Evolutionary conservation across 2,329 filamentous ascomycete genomes (phyloP), one percentile per base, ranked within the genome.

Genomic region (Ceratocystis harringtonii): DNA sequence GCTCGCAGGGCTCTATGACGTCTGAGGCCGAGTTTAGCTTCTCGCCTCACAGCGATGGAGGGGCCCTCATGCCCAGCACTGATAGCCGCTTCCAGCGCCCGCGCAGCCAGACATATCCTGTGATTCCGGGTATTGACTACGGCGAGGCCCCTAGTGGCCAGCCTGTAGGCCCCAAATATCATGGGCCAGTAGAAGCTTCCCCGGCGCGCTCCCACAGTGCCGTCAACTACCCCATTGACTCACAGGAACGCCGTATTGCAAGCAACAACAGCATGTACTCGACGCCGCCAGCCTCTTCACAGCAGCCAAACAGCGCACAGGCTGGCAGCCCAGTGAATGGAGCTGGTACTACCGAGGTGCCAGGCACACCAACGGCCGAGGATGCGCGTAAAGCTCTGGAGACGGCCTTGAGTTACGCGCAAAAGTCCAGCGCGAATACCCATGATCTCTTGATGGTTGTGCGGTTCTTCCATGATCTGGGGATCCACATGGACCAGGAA

Each of bases 31-130:
- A 88, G 0, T 88, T 92, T 72, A 79, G 77, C 65, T 90, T 94
- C 73, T 89, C 87, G 0, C 88, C 90, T 0, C 87, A 94, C 69
- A 81, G 85, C 12, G 85, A 84, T 66, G 80, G 81, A 2, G 86
- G 85, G 64, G 82, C 84, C 0, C 94, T 92, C 72, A 70, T 77
- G 28, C 66, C 73, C 0, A 76, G 72, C 41, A 70, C 66, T 25
- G 72, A 71, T 66, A 76, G 78, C 64, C 84, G 83, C 70, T 84
- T 86, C 69, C 86, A 88, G 70, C 82, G 90, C 65, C 89, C 89
- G 67, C 82, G 90, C 71, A 94, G 89, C 73, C 90, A 95, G 74
- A 95, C 90, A 0, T 91, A 95, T 69, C 90, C 91, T 0, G 84
- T 86, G 2, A 2, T 36, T 57, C 77, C 90, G 52, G 84, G 84